Evolutionary conservation across 2,329 filamentous ascomycete genomes (phyloP), one percentile per base, ranked within the genome.

Genomic region (Bipolaris zeicola): DNA sequence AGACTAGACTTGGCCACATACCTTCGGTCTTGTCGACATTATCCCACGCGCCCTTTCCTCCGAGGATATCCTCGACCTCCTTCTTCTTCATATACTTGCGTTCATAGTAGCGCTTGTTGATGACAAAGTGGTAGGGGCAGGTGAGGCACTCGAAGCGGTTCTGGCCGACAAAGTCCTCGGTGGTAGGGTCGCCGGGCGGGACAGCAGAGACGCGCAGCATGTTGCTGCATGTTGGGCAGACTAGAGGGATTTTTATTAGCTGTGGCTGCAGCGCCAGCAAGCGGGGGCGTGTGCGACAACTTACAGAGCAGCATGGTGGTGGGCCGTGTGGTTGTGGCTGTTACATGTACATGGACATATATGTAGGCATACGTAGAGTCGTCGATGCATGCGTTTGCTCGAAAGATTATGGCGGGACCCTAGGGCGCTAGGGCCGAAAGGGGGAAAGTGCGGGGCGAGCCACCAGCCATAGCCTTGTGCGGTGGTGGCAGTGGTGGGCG

Each of bases 131-230:
- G 81, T 96, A 99, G 3, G 95, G 94, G 69, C 95, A 99, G 55
- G 92, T 96, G 56, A 92, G 90, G 80, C 95, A 99, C 78, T 96
- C 92, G 77, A 98, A 92, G 55, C 92, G 89, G 81, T 97, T 97
- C 43, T 78, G 76, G 58, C 78, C 79, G 18, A 69, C 68, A 56
- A 73, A 67, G 18, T 74, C 64, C 55, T 75, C 75, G 49, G 63
- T 68, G 7, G 69, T 70, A 38, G 79, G 78, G 48, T 77, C 75
- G 56, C 65, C 73, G 34, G 73, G 65, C 6, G 78, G 76, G 5
- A 79, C 71, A 59, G 71, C 68, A 47, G 87, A 87, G 69, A 94
- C 88, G 70, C 89, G 91, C 72, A 95, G 86, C 77, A 92, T 87
- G 81, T 94, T 95, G 77, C 87, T 87, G 82, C 91, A 95, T 74